Evolutionary conservation across 257 asterid genomes (phyloP), one percentile per base, ranked within the genome.

Genomic region (Phtheirospermum japonicum): DNA sequence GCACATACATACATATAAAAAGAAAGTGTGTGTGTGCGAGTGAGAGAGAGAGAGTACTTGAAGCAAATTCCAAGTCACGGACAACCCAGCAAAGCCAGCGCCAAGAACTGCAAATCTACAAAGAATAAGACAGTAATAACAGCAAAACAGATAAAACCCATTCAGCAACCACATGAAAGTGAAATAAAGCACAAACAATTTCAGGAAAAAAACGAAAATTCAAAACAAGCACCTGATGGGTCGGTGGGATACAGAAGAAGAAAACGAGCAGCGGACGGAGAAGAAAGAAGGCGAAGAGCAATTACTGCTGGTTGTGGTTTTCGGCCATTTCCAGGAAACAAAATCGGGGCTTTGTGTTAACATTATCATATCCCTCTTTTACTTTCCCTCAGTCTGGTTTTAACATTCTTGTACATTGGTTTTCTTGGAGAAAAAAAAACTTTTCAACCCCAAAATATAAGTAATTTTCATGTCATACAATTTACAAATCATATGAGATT

Each of bases 11-110:
- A 52, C n/a, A n/a, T n/a, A n/a, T n/a, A n/a, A n/a, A n/a, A n/a
- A n/a, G 7, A 14, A 26, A 50, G 8, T 43, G 16, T 12, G 14
- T 3, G n/a, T 9, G 48, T 2, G 48, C 54, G 48, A 14, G 53
- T 6, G 57, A 62, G 59, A 32, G 63, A 14, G 64, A 60, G 59
- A 40, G 46, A 43, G 28, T 76, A 87, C 97, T 43, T 77, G 90
- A 78, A 93, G 86, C 82, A 93, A 79, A 81, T 93, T 89, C 95
- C 96, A 93, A 69, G 77, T 83, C 20, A 93, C 94, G 66, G 97
- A 89, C 60, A 93, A 68, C 57, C 99, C 99, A 72, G 99, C 97
- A 80, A 89, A 89, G 45, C 99, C 99, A 69, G 99, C 99, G 55
- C 99, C 99, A 71, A 93, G 94, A 78, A 93, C 86, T 64, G 97